Base-by-base conservation (phyloP, 2,329 filamentous ascomycete species). In the Monosporascus sp. region DNA sequence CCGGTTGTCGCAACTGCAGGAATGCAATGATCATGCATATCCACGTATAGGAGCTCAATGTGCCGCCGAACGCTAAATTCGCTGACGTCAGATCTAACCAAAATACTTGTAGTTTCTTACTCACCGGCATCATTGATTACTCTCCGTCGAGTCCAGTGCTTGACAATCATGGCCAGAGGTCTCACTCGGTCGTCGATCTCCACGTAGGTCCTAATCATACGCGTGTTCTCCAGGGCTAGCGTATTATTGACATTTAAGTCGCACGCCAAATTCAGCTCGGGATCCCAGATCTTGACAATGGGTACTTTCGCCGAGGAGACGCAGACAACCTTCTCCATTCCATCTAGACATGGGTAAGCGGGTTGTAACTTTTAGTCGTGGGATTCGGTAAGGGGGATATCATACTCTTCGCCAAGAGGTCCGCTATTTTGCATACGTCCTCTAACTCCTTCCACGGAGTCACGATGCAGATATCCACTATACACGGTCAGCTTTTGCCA, bases 211-310 rank as follows among this genome's bases (percentile, higher is more conserved):
- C 92, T 90, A 64, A 99, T 94, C 92, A 99, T 96, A 49, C 92
- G 85, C 16, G 94, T 99, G 66, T 99, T 99, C 70, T 97, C 92
- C 56, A 99, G 77, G 4, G 94, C 94, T 51, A 95, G 73, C 0
- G 92, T 94, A 65, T 97, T 99, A 75, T 99, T 99, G 74, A 99
- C 92, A 63, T 99, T 99, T 87, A 99, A 94, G 68, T 99, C 94
- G 70, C 92, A 97, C 17, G 91, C 89, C 49, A 99, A 78, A 59
- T 86, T 78, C 53, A 97, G 78, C 69, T 96, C 91, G 3, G 94
- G 94, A 69, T 99, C 94, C 92, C 94, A 99, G 52, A 96, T 89
- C 76, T 97, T 97, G 62, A 99, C 94, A 65, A 99, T 99, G 4
- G 94, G 93, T 16, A 99, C 94, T 72, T 97, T 97, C 55, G 94